A percentile compares a stretch with the other conserved stretches of the same genome.
These are phyloP conservation scores for Malassezia furfur DNA, from an alignment of 1,284 basidiomycete species.

Conservation along the genomic window DNA sequence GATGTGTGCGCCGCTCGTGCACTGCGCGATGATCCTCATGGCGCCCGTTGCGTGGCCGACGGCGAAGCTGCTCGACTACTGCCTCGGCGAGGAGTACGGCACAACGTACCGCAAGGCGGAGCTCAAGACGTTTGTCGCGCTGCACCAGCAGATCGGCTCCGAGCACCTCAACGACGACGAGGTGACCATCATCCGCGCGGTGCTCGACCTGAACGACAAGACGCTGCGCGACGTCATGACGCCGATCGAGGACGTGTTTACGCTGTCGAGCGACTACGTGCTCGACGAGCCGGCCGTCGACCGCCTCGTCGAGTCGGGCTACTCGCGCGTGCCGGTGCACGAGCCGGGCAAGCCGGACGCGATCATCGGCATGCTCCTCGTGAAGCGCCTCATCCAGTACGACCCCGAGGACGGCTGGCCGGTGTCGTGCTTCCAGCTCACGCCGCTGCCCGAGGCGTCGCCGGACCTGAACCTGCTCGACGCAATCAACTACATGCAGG, in stretches of 20 bases:
- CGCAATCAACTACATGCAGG: constrained; percentile 58
- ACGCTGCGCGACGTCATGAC: constrained; percentile 62
- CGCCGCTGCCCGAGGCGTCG: constrained; percentile 76
- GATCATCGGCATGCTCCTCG: constrained; percentile 74
- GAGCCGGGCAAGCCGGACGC: constrained; percentile 63
- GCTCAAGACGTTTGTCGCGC: constrained; percentile 75
- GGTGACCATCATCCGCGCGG: constrained; percentile 59
- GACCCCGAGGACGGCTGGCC: constrained; percentile 71
- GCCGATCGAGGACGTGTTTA: constrained; percentile 62
- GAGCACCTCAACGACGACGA: constrained; percentile 68
- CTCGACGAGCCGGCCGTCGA: constrained; percentile 66
- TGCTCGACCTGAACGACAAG: constrained; percentile 51
- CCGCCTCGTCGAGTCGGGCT: constrained; percentile 60
- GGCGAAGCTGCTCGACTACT: constrained; percentile 48
- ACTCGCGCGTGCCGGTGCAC: constrained; percentile 87
- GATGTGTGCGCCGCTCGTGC: constrained; percentile 66
- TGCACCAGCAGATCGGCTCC: constrained; percentile 68
- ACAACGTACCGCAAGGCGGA: constrained; percentile 52
- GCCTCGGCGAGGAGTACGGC: constrained; percentile 51
- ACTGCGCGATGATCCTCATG: constrained; percentile 49
- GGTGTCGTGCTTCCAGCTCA: constrained; percentile 55
- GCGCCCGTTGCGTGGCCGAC: constrained; percentile 52
- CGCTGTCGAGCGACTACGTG: constrained; percentile 65
- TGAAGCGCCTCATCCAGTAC: constrained; percentile 69
- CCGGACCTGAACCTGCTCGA: constrained; percentile 63